Percentiles rank a stretch among this genome's conserved stretches.
These are phyloP conservation scores for Gillenia trifoliata DNA, from an alignment of 306 rosid genomes.

Conservation along the genomic window DNA sequence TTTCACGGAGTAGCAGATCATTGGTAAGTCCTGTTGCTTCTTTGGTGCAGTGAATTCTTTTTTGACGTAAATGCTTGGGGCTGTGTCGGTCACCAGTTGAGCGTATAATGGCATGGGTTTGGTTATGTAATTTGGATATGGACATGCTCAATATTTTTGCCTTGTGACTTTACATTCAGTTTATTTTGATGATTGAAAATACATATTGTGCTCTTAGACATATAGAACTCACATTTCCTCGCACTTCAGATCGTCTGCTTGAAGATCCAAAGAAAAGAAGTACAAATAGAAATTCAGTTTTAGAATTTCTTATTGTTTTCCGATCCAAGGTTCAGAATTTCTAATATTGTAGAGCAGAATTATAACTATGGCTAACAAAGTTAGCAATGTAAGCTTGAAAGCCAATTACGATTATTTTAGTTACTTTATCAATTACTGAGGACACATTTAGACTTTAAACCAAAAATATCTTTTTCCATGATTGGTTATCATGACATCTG, in stretches of 20 bases:
- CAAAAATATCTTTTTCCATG: background rate
- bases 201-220: too few species aligned
- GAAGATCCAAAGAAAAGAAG: background rate
- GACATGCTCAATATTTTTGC: background rate
- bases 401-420: background rate
- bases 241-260: background rate
- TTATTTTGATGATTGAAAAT: too few species aligned
- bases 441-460: background rate
- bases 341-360: background rate
- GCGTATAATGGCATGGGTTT: background rate
- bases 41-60: background rate
- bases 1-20: slow-evolving; percentile 79
- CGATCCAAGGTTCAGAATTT: too few species aligned
- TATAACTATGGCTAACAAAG: background rate
- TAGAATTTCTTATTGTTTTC: background rate
- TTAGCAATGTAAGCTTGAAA: background rate
- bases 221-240: too few species aligned
- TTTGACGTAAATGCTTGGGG: too few species aligned
- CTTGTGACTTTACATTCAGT: too few species aligned
- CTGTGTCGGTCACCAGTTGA: too few species aligned
- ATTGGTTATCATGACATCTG: background rate
- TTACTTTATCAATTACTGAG: background rate
- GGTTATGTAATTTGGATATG: background rate
- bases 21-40: slow-evolving; percentile 50
- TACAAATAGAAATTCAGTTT: background rate